Evolutionary conservation across 1,139 yeast species (phyloP), one percentile per base, ranked within the genome.

Genomic region (Geotrichum macrosporum): DNA sequence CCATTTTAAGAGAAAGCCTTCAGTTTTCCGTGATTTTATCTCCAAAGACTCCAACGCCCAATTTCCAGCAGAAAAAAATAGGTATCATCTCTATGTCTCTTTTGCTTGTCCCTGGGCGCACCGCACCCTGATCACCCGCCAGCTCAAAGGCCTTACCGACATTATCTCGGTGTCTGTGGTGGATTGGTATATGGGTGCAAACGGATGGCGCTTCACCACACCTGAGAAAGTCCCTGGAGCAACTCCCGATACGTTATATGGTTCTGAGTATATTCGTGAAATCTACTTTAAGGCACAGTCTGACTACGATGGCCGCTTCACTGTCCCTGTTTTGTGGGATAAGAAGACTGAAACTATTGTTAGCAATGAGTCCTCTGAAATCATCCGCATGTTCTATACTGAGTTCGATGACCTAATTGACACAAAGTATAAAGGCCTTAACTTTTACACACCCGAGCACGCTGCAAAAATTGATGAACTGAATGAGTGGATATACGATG

Each of bases 81-180:
- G 97, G 58, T 89, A 89, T 64, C 96, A 89, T 67, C 75, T 89
- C 51, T 89, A 86, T 59, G 94, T 88, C 18, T 82, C 94, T 1
- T 70, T 73, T 46, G 96, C 96, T 1, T 89, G 97, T 67, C 97
- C 97, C 3, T 89, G 96, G 87, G 97, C 97, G 1, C 95, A 87
- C 62, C 76, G 97, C 53, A 79, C 94, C 0, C 71, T 89, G 55
- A 81, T 88, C 50, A 74, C 83, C 5, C 71, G 96, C 46, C 67
- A 74, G n/a, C 72, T 89, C 55, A 88, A 88, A 69, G 96, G 96
- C 2, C 72, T 92, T 55, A 68, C 76, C 6, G 73, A 75, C 18
- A 61, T 76, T 31, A 71, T 71, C 49, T 54, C 57, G 22, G 76
- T 84, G 26, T 79, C 89, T 10, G 84, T 86, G 44, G 96, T 88